Conservation (phyloP, 139 green algal species). For the Raphidocelis subcapitata region DNA sequence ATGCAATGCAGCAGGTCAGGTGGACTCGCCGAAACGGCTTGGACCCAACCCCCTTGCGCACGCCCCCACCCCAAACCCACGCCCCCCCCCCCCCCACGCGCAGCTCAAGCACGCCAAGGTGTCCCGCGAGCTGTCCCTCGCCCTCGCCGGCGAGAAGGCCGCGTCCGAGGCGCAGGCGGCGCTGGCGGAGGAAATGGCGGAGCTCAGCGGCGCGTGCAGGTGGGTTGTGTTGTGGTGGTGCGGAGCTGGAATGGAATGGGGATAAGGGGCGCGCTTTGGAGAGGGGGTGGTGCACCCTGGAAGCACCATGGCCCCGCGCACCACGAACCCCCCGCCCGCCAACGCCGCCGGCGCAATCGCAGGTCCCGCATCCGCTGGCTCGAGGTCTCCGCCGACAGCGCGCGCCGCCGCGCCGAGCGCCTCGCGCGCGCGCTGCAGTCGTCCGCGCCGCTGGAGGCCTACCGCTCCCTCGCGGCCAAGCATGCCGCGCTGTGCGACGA, state of each 20-base stretch:
- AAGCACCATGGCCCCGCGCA: no score
- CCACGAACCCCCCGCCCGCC: no score
- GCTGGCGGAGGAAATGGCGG: conserved; percentile 42
- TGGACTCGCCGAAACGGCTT: no score
- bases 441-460: conserved; percentile 37
- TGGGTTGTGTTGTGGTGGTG: not conserved
- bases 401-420: conserved; percentile 36
- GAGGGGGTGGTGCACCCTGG: no score
- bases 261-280: no score
- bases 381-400: conserved; percentile 36
- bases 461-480: not conserved
- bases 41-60: no score
- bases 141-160: conserved; percentile 34
- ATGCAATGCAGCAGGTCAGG: no score
- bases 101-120: conserved; percentile 67
- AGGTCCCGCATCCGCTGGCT: conserved; percentile 56
- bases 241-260: no score
- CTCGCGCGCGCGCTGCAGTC: conserved; percentile 45
- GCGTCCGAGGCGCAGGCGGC: conserved; percentile 38
- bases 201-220: conserved; percentile 16
- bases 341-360: no score
- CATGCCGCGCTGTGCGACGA: no score
- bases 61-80: no score
- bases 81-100: no score
- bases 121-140: conserved; percentile 46